A percentile compares a stretch with the other conserved stretches of the same genome.
Evolutionary conservation across 129 eudicot species (phyloP).

Genomic region (Helianthus annuus): DNA sequence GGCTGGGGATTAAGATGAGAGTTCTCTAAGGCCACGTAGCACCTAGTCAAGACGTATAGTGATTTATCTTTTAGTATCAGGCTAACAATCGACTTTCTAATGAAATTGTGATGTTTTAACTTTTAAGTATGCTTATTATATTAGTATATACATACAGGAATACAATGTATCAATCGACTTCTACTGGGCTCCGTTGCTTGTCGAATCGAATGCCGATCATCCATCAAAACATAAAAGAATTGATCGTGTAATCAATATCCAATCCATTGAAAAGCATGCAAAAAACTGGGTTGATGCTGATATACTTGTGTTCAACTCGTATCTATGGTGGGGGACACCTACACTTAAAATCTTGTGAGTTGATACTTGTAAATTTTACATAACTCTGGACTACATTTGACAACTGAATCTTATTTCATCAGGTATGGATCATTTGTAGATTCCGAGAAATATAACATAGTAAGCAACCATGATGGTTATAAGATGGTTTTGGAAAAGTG

Average conservation of each 20-base stretch:
- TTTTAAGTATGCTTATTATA: not conserved
- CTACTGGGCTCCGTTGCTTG: conserved; percentile 63
- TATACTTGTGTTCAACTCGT: conserved; percentile 57
- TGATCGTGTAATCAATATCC: conserved; percentile 37
- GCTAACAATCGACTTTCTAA: no score
- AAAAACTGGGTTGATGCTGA: conserved; percentile 58
- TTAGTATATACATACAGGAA: conserved; percentile 33
- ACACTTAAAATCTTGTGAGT: conserved; percentile 55
- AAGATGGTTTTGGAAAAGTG: conserved; percentile 62
- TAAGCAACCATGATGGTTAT: conserved; percentile 48
- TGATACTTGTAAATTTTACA: not conserved
- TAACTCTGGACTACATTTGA: not conserved
- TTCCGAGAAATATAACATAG: conserved; percentile 25
- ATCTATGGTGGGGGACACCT: conserved; percentile 60
- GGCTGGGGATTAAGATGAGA: no score
- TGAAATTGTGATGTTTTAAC: no score
- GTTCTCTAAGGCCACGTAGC: no score
- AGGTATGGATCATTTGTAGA: conserved; percentile 37
- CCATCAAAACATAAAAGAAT: conserved; percentile 38
- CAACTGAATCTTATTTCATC: not conserved
- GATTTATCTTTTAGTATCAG: no score
- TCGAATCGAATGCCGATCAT: conserved; percentile 61
- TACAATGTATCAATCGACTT: conserved; percentile 54
- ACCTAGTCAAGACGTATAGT: no score
- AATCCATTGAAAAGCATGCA: conserved; percentile 57